Conservation (phyloP, 176 grass and related monocot species). For the Oryza meyeriana region DNA sequence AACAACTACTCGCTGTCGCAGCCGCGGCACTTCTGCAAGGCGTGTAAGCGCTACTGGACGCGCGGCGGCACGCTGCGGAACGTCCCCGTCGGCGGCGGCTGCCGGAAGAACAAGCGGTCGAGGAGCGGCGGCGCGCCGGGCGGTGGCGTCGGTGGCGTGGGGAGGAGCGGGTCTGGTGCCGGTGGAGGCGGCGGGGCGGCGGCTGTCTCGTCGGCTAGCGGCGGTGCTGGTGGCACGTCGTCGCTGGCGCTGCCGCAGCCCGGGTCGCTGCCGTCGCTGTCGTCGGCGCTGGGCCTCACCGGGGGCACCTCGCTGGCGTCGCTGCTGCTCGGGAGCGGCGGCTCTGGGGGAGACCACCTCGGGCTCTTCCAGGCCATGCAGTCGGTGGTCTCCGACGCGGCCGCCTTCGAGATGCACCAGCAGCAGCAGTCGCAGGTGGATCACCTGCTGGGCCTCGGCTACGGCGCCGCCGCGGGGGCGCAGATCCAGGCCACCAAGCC, state of each 20-base stretch:
- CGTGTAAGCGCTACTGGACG: constrained; percentile 99
- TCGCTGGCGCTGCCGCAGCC: constrained; percentile 3
- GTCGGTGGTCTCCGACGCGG: constrained; percentile 39
- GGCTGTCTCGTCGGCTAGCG: not conserved
- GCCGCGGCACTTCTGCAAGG: constrained; percentile 99
- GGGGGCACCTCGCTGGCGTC: constrained; percentile 39
- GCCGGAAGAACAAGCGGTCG: constrained; percentile 94
- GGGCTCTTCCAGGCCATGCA: constrained; percentile 64
- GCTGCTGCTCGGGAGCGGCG: constrained; percentile 33
- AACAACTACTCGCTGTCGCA: constrained; percentile 99
- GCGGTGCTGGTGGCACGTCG: not conserved
- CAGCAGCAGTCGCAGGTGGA: constrained; percentile 42
- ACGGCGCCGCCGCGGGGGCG: not conserved
- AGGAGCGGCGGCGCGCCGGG: constrained; percentile 21
- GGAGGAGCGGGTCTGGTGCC: constrained; percentile 18
- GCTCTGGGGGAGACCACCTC: constrained; percentile 28
- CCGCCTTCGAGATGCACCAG: constrained; percentile 49
- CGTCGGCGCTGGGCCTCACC: constrained; percentile 34
- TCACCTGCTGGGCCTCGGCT: constrained; percentile 45
- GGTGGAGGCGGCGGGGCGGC: not conserved
- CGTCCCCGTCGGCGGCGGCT: constrained; percentile 91
- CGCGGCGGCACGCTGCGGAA: constrained; percentile 95
- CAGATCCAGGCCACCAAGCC: constrained; percentile 49
- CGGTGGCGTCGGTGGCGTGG: not conserved
- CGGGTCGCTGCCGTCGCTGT: constrained; percentile 23